Base-by-base conservation (phyloP, 176 grass and related monocot genomes). In the Aegilops tauschii region DNA sequence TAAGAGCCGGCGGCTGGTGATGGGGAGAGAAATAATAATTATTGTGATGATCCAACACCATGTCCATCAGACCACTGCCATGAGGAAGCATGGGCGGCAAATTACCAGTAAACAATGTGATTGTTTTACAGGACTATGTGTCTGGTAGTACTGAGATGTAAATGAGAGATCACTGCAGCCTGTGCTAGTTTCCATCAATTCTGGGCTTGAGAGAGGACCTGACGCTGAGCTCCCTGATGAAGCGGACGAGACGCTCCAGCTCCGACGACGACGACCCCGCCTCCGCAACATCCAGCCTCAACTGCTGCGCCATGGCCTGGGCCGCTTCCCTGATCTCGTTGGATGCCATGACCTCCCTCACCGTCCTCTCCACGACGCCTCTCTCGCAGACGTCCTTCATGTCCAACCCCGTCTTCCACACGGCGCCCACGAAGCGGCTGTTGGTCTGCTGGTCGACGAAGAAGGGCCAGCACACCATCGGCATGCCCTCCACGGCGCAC, bases 331-430 rank as follows among this genome's bases (percentile, higher is more conserved):
- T 59, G 54, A 47, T 73, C 35, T 74, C 36, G 16, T 6, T 0
- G 69, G 80, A 94, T 44, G 79, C 87, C 56, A 63, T 83, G 1
- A 65, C 87, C 87, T 92, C 65, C 17, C 85, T 85, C 62, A 86
- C 82, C 82, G 81, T 86, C 25, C 37, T 56, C 76, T 90, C 84
- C 62, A 95, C 85, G 16, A 83, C 81, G 37, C 58, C 79, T 65
- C 85, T 83, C 78, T 66, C 89, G 72, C 82, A 92, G 81, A 76
- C 87, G 47, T 65, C 77, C 31, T 69, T 90, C 87, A 95, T 92
- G 82, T 95, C 87, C 49, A 92, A 10, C 30, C 90, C 89, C 14
- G 89, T 90, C 62, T 39, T 86, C 90, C 85, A 92, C 45, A 90
- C 81, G 23, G 49, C 59, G 70, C 85, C 87, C 31, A 76, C 50